A percentile compares a stretch with the other conserved stretches of the same genome.
These are phyloP conservation scores for Puccinia novopanici DNA, from an alignment of 1,284 basidiomycete genomes.

Conservation along the genomic window DNA sequence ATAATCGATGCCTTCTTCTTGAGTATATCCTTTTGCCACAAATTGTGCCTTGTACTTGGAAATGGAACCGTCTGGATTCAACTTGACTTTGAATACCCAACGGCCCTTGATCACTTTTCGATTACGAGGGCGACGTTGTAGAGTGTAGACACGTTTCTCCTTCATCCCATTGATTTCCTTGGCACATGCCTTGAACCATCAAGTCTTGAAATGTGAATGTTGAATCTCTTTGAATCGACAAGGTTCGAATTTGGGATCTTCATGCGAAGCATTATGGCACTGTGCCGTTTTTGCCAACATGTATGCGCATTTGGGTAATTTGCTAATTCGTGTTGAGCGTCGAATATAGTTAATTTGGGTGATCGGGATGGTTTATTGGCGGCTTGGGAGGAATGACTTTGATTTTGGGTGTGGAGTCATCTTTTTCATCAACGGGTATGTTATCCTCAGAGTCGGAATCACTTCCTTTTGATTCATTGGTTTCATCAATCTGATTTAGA, in stretches of 20 bases:
- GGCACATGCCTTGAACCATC: not conserved
- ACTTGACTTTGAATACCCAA: conserved; percentile 51
- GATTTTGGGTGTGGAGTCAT: not conserved
- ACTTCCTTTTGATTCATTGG: not conserved
- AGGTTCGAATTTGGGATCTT: not conserved
- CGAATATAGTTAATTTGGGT: not conserved
- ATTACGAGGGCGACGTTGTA: not conserved
- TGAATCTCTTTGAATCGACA: not conserved
- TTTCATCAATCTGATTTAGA: not conserved
- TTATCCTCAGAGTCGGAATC: not conserved
- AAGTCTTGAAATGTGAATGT: not conserved
- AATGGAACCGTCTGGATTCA: conserved; percentile 16
- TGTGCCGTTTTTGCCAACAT: too few species aligned
- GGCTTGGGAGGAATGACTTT: not conserved
- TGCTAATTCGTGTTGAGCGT: not conserved
- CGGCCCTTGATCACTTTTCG: not conserved
- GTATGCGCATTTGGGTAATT: too few species aligned
- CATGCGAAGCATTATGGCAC: not conserved
- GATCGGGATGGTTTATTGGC: not conserved
- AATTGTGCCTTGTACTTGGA: conserved; percentile 49
- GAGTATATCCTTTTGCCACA: conserved; percentile 50
- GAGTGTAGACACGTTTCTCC: not conserved
- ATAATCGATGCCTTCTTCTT: conserved; percentile 48
- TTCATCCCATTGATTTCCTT: not conserved
- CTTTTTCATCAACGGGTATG: not conserved